These are phyloP conservation scores for Aspergillus caelatus DNA, from an alignment of 2,329 filamentous ascomycete species.

Conservation along the genomic window DNA sequence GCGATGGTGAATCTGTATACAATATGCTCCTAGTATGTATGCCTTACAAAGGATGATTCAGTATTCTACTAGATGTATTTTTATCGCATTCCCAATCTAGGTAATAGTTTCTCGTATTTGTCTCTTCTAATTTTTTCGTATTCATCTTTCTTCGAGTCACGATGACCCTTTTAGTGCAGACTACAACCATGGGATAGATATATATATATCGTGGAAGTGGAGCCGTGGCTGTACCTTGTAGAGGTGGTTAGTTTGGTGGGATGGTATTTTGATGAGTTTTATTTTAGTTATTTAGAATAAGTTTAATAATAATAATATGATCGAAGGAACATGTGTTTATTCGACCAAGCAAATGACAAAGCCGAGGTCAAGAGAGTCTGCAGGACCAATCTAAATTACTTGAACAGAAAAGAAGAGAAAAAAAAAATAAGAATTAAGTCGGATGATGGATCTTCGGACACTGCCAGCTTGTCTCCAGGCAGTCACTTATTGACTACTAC, in stretches of 20 bases:
- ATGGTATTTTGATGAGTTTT: background rate
- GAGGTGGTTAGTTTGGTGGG: background rate
- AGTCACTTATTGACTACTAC: background rate
- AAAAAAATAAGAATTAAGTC: background rate
- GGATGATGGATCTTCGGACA: background rate
- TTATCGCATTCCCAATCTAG: background rate
- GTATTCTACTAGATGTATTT: background rate
- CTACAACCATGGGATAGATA: background rate
- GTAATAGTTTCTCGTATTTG: background rate
- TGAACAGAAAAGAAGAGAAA: background rate
- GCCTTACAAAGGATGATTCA: background rate
- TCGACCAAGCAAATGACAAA: background rate
- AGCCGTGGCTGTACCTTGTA: background rate
- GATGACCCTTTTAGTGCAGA: background rate
- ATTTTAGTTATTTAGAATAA: background rate
- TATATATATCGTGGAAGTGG: background rate
- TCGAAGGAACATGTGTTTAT: background rate
- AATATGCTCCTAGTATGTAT: background rate
- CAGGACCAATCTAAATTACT: background rate
- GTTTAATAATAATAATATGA: background rate
- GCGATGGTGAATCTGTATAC: background rate
- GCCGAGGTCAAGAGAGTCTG: background rate
- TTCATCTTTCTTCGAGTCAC: background rate
- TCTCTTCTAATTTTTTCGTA: background rate
- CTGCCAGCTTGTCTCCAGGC: conserved; percentile 1